Percentiles rank a stretch among this genome's conserved stretches.
phyloP scores from a whole-genome alignment of 345 rosid species.

The Gossypium raimondii region DNA sequence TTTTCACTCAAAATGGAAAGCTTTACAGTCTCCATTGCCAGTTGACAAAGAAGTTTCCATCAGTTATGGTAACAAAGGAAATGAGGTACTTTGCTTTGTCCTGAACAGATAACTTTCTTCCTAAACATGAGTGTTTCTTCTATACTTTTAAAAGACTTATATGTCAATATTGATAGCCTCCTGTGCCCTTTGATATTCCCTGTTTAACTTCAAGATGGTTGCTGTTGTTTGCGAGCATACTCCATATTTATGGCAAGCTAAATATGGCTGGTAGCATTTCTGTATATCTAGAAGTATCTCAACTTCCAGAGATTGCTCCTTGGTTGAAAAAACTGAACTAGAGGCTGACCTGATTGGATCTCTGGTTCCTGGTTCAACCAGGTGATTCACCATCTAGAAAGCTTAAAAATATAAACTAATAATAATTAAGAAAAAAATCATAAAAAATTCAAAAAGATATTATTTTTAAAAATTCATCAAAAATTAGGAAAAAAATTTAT shows the following conservation, averaged over 20 bases:
- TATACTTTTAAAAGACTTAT: background rate
- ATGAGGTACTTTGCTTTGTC: constrained; percentile 59
- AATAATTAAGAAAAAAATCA: too few relatives aligned
- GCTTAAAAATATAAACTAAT: too few relatives aligned
- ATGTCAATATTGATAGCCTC: background rate
- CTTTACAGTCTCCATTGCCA: constrained; percentile 37
- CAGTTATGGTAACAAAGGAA: constrained; percentile 94
- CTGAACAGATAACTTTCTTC: constrained; percentile 5
- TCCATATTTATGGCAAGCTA: background rate
- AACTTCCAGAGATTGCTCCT: background rate
- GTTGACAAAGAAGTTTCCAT: constrained; percentile 66
- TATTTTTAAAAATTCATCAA: too few relatives aligned
- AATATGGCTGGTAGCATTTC: background rate
- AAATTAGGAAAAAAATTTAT: too few relatives aligned
- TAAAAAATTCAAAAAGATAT: too few relatives aligned
- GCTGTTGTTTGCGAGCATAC: background rate
- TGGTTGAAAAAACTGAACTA: too few relatives aligned
- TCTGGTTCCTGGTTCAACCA: too few relatives aligned
- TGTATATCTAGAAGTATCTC: constrained; percentile 2
- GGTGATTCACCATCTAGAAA: too few relatives aligned
- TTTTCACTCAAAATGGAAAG: constrained; percentile 34
- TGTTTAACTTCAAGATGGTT: background rate
- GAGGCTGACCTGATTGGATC: too few relatives aligned
- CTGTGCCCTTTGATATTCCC: background rate
- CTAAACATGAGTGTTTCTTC: background rate